Base-by-base conservation (phyloP, 352 stramenopile species). In the Phytophthora ramorum region DNA sequence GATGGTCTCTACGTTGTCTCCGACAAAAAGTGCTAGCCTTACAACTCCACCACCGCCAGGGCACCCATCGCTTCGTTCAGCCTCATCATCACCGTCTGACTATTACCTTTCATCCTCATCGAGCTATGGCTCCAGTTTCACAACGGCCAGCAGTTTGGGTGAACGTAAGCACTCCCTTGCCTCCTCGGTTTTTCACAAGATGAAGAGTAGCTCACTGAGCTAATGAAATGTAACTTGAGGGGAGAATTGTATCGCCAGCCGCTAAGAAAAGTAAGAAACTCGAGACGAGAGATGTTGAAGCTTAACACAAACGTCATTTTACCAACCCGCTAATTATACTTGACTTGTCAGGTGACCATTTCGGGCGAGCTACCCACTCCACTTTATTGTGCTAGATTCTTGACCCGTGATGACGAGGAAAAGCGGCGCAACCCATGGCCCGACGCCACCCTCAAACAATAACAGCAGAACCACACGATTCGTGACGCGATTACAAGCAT, bases 81-180 rank as follows among this genome's bases (percentile, higher is more conserved):
- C 57, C 19, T 67, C 63, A 32, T 78, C 76, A 17, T 86, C 76
- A 2, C 71, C 77, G 12, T 78, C 76, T 20, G 73, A 87, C 16
- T 76, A 76, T 49, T 82, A 79, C 69, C 76, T 84, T 40, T 83
- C 78, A 16, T 72, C 63, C 34, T 70, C 69, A 9, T 83, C 76
- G 37, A 74, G 57, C 53, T 79, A 72, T 22, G 46, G 68, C 19
- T 83, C 71, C 30, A 77, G 69, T 49, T 74, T 65, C 30, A 68
- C 53, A 9, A 68, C 56, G 7, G 65, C 66, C 38, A 79, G 74
- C 57, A 83, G 60, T 50, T 59, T 79, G 64, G 75, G 68, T 44
- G 80, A 89, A 28, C 78, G 76, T 14, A 89, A 89, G 37, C 71
- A 71, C 24, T 89, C 77, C 13, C 56, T 85, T 41, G 73, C 76